Conservation (phyloP, 2,329 filamentous ascomycete genomes). For the Diaporthe australafricana region DNA sequence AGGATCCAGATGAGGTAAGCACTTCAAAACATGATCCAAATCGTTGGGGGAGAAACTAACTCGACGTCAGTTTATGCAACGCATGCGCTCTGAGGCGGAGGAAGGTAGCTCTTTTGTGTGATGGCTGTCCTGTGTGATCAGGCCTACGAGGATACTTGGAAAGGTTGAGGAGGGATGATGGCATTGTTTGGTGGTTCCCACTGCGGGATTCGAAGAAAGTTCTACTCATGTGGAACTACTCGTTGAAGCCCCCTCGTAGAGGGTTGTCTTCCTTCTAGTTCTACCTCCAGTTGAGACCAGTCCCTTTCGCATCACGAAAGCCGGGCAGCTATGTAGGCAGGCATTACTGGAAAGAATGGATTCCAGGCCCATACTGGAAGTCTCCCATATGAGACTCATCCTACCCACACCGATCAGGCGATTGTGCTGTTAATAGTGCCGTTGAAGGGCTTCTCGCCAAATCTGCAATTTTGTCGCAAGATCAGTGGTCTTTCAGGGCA, state of each 20-base stretch:
- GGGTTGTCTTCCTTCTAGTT: no score
- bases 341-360: not conserved
- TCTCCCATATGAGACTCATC: not conserved
- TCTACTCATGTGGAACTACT: no score
- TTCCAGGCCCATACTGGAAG: not conserved
- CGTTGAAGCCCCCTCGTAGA: no score
- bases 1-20: not conserved
- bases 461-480: not conserved
- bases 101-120: not conserved
- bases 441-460: constrained; percentile 3
- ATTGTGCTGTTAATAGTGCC: not conserved
- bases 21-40: not conserved
- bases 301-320: not conserved
- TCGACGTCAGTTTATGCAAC: not conserved
- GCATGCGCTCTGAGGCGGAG: not conserved
- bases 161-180: no score
- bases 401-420: not conserved
- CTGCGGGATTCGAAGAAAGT: no score
- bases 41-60: not conserved
- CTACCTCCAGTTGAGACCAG: no score
- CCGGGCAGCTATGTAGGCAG: not conserved
- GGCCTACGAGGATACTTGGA: no score
- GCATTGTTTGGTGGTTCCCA: no score
- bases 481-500: not conserved
- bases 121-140: not conserved